Conservation (phyloP, 2,329 filamentous ascomycete genomes). For the Aspergillus brasiliensis region DNA sequence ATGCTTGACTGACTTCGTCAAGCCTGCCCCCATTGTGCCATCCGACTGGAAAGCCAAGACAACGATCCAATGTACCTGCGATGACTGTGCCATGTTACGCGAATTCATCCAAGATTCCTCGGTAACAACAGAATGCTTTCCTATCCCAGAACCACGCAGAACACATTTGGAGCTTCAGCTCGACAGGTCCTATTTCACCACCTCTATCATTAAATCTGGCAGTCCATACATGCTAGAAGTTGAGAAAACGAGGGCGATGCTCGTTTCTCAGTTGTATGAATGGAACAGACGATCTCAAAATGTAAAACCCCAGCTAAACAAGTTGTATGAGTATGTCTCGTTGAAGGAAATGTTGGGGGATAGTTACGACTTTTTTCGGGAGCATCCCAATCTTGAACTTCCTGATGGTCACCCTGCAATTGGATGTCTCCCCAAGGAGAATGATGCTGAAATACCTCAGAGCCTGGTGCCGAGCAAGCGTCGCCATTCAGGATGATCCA, state of each 20-base stretch:
- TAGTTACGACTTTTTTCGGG: background rate
- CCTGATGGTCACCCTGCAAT: background rate
- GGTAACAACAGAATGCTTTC: background rate
- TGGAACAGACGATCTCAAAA: background rate
- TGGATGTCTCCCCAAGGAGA: background rate
- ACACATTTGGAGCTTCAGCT: background rate
- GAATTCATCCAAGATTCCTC: background rate
- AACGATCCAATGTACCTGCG: background rate
- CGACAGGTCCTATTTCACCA: background rate
- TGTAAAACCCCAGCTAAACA: background rate
- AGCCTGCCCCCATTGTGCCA: background rate
- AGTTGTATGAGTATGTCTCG: background rate
- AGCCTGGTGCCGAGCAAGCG: no score
- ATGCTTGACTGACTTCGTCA: background rate
- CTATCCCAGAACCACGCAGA: background rate
- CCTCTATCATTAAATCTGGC: background rate
- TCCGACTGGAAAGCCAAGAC: background rate
- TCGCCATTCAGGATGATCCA: no score
- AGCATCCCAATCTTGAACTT: background rate
- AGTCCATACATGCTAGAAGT: background rate
- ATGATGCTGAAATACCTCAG: no score
- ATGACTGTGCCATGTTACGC: background rate
- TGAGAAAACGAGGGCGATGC: background rate
- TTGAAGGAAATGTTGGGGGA: background rate
- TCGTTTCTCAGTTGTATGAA: background rate